phyloP scores from a whole-genome alignment of 2,329 filamentous ascomycete species.

The Fusarium zealandicum region DNA sequence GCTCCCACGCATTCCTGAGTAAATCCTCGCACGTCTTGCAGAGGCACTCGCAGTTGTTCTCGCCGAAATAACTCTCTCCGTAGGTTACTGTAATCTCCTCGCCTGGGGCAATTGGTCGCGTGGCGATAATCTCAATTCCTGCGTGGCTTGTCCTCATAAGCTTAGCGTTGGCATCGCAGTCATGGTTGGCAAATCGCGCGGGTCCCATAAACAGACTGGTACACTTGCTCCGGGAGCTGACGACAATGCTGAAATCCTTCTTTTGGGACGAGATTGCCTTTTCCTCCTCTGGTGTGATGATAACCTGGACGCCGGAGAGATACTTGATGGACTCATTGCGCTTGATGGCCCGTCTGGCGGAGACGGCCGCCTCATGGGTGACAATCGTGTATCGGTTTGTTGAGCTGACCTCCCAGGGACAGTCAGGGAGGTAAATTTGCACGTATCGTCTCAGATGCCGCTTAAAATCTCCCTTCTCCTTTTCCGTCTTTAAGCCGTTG shows the following conservation, averaged over 20 bases:
- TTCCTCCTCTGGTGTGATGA: conserved; percentile 92
- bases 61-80: conserved; percentile 94
- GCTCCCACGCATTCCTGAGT: conserved; percentile 83
- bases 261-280: conserved; percentile 78
- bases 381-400: conserved; percentile 96
- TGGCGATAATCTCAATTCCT: conserved; percentile 89
- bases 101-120: conserved; percentile 80
- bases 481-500: conserved; percentile 71
- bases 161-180: conserved; percentile 90
- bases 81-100: conserved; percentile 98
- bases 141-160: conserved; percentile 83
- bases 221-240: conserved; percentile 89
- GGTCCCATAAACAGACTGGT: conserved; percentile 94
- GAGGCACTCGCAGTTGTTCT: conserved; percentile 92
- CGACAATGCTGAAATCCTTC: conserved; percentile 96
- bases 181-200: conserved; percentile 95
- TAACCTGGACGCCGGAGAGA: conserved; percentile 87
- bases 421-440: conserved; percentile 91
- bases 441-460: conserved; percentile 89
- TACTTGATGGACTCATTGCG: conserved; percentile 90
- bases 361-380: conserved; percentile 86
- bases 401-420: conserved; percentile 87
- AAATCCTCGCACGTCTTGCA: conserved; percentile 84
- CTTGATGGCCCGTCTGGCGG: conserved; percentile 79
- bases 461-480: conserved; percentile 86